Percentiles rank a stretch among this genome's conserved stretches.
Evolutionary conservation across 2,329 filamentous ascomycete species (phyloP).

Genomic region (Colletotrichum tamarilloi): DNA sequence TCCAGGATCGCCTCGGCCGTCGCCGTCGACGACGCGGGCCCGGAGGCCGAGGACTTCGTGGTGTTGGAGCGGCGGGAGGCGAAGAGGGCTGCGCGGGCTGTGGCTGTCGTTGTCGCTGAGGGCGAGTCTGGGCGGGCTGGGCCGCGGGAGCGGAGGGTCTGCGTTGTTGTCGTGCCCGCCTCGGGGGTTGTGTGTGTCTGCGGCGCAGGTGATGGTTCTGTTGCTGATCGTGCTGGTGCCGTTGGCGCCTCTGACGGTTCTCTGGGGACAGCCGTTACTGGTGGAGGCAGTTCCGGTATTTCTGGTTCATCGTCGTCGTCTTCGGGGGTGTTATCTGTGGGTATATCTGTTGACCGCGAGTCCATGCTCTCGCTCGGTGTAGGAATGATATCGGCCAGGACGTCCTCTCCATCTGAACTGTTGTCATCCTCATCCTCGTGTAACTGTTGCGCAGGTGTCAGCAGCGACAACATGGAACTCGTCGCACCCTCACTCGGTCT

Average conservation of each 20-base stretch:
- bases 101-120: conserved; percentile 43
- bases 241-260: background rate
- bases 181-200: conserved; percentile 40
- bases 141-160: conserved; percentile 49
- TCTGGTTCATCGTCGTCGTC: conserved; percentile 24
- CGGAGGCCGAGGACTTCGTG: conserved; percentile 41
- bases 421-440: conserved; percentile 53
- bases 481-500: background rate
- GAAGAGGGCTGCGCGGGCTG: conserved; percentile 57
- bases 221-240: background rate
- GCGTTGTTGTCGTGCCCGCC: conserved; percentile 40
- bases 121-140: conserved; percentile 37
- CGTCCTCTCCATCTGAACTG: conserved; percentile 67
- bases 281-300: conserved; percentile 19
- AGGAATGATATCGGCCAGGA: conserved; percentile 64
- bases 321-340: conserved; percentile 38
- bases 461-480: conserved; percentile 41
- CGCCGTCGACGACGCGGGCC: conserved; percentile 55
- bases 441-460: conserved; percentile 44
- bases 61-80: conserved; percentile 46
- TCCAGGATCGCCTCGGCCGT: conserved; percentile 79
- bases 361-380: conserved; percentile 66
- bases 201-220: conserved; percentile 15
- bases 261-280: background rate
- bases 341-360: conserved; percentile 41